Base-by-base conservation (phyloP, 495 filamentous ascomycete genomes). In the Hypoxylon fragiforme region DNA sequence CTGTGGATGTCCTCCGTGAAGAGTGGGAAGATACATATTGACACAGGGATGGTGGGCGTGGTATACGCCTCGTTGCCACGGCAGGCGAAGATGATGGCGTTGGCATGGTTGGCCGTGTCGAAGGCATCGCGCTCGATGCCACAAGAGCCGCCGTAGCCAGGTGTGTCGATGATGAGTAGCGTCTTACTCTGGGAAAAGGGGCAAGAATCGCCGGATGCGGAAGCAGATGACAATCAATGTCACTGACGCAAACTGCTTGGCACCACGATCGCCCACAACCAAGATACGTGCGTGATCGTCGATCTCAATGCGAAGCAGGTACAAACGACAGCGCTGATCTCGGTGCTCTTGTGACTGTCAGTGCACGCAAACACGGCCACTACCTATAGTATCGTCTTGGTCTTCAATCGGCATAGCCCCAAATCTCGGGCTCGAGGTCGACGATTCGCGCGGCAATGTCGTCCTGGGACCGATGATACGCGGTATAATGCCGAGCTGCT, bases 161-260 rank as follows among this genome's bases (percentile, higher is more conserved):
- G 49, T 2, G 49, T 52, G 39, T 52, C 49, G 7, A 52, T 39
- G 26, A 52, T 52, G 0, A 52, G 22, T 18, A 52, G 19, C 28
- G 49, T 52, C 38, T 52, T 52, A 19, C 49, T 39, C 38, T 44
- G n/a, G 18, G 41, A 52, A 52, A 15, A 52, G n/a, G 26, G 49
- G 20, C 1, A 39, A 30, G 22, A 52, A 39, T 13, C 38, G 49
- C 9, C 49, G 49, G 24, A 52, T 52, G 39, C 49, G 49, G 30
- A 34, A 52, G 30, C 49, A 52, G n/a, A 39, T 52, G 21, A 52
- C 49, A 44, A 21, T 19, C 34, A 44, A 39, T 13, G 49, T 52
- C 15, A 52, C 49, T 11, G 49, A 52, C 1, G 12, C 14, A 6
- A 12, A 11, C 35, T 49, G 45, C 12, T 49, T 24, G 32, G 45